Evolutionary conservation across 306 rosid species (phyloP).

Genomic region (Quercus robur): DNA sequence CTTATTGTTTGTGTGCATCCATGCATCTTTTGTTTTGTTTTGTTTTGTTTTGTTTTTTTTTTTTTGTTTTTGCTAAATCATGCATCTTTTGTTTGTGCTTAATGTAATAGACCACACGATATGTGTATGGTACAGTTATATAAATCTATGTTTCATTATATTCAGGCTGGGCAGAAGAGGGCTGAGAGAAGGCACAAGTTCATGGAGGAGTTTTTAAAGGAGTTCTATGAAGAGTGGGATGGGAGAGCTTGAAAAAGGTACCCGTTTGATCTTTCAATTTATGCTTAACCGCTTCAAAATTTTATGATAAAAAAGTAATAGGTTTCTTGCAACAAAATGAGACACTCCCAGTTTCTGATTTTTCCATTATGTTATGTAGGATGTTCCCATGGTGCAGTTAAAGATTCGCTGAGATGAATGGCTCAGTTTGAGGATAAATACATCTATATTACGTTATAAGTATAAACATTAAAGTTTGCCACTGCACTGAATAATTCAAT

Average conservation of each 20-base stretch:
- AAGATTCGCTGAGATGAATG: no score
- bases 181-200: constrained; percentile 87
- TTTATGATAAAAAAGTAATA: no score
- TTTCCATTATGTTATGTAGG: no score
- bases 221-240: constrained; percentile 84
- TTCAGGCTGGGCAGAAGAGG: constrained; percentile 86
- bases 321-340: no score
- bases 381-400: no score
- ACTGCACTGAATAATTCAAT: not conserved
- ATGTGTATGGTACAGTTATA: not conserved
- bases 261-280: not conserved
- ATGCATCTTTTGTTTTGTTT: not conserved
- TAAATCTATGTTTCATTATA: not conserved
- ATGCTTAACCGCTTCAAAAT: no score
- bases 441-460: not conserved
- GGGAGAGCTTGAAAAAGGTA: constrained; percentile 34
- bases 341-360: no score
- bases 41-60: no score
- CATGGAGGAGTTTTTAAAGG: constrained; percentile 78
- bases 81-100: not conserved
- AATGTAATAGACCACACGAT: not conserved
- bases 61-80: not conserved
- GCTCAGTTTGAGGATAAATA: no score
- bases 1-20: not conserved
- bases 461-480: not conserved